Evolutionary conservation across 768 basidiomycete genomes (phyloP), one percentile per base, ranked within the genome.

Genomic region (Lactarius vividus): DNA sequence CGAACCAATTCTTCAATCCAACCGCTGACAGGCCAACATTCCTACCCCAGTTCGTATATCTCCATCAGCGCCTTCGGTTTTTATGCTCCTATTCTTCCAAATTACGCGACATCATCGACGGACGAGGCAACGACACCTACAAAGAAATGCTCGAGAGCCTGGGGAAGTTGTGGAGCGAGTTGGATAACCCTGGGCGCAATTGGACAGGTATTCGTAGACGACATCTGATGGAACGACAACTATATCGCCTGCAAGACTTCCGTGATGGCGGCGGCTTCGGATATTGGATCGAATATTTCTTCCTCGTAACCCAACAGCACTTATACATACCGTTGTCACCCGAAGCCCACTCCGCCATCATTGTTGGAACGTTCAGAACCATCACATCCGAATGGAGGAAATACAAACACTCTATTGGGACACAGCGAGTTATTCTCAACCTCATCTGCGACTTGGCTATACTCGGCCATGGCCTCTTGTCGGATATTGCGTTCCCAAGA

Each of bases 361-460:
- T 44, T 44, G 7, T 44, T 10, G 44, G 44, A n/a, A 44, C 20
- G 8, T n/a, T 44, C 20, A 44, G 44, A 44, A 20, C n/a, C 20
- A n/a, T 44, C 44, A 44, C 58, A 55, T 55, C 26, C 20, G 3
- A 44, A 8, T 44, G 44, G 44, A n/a, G 31, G 20, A 29, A 11
- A 40, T 15, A 44, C 54, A 59, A 54, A 9, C 31, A 63, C 11
- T 62, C 37, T 1, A 20, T 40, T 3, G 68, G 55, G 42, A 67
- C 65, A 18, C 65, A 67, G 39, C 42, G 73, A 61, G 3, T 71
- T 71, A 3, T 68, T 62, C 5, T 76, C 66, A n/a, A 75, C 74
- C n/a, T 65, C 69, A 4, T 44, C 44, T 44, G 44, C 44, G 44
- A 44, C 44, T 1, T 44, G 68, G 71, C 76, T 73, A 67, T 58